phyloP scores from a whole-genome alignment of 2,329 filamentous ascomycete genomes.

The Penicillium thymicola region DNA sequence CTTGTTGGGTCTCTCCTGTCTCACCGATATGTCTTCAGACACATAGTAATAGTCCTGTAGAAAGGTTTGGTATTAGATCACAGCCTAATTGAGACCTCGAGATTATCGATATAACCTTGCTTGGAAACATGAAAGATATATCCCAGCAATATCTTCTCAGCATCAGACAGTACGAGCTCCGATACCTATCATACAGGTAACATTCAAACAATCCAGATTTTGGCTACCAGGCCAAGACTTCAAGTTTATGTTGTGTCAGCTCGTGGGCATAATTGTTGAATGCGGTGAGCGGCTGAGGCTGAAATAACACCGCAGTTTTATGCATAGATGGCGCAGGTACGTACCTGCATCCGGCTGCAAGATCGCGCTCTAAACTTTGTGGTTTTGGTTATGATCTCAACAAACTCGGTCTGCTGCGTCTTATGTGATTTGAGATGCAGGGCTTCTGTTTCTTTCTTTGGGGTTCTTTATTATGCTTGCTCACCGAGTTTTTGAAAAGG shows the following conservation, averaged over 20 bases:
- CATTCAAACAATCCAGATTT: neutral
- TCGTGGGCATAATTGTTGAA: conserved; percentile 7
- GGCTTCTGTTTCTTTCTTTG: too few species aligned
- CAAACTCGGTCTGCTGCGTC: conserved; percentile 7
- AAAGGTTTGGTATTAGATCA: neutral
- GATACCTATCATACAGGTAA: neutral
- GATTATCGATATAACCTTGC: neutral
- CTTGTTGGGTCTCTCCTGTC: neutral
- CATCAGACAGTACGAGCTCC: neutral
- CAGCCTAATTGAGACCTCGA: too few species aligned
- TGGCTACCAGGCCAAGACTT: neutral
- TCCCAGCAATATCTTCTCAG: neutral
- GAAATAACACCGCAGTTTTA: conserved; percentile 1
- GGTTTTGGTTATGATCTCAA: conserved; percentile 7
- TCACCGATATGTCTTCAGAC: neutral
- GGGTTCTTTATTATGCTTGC: neutral
- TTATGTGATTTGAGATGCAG: conserved; percentile 5
- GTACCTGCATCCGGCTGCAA: conserved; percentile 20
- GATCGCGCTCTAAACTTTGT: conserved; percentile 7
- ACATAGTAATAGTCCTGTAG: neutral
- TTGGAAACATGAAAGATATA: neutral
- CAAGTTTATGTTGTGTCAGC: conserved; percentile 11
- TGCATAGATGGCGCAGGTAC: conserved; percentile 17
- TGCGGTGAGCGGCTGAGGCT: conserved; percentile 15
- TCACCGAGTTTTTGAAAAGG: conserved; percentile 1